Evolutionary conservation across 768 basidiomycete genomes (phyloP).

Genomic region (Trametes maxima): DNA sequence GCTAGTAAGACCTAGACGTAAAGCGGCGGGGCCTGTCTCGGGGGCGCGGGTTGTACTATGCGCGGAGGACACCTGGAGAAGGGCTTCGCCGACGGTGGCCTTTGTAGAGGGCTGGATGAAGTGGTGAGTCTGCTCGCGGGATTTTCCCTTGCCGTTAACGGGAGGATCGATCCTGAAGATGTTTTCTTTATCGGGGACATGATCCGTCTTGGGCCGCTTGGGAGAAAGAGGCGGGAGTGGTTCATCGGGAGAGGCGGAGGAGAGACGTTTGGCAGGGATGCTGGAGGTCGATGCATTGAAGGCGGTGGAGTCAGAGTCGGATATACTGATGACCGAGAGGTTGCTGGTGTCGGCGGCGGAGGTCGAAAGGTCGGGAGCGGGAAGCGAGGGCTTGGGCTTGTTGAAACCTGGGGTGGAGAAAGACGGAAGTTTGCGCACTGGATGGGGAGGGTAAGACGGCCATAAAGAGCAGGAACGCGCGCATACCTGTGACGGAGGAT

Average conservation of each 20-base stretch:
- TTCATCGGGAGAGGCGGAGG: conserved; percentile 25
- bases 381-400: conserved; percentile 29
- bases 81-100: not conserved
- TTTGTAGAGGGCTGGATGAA: not conserved
- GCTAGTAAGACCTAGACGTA: not conserved
- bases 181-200: conserved; percentile 33
- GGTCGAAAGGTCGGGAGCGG: conserved; percentile 9
- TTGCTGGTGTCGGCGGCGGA: conserved; percentile 28
- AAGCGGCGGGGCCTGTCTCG: not conserved
- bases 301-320: conserved; percentile 22
- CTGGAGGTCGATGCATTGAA: conserved; percentile 11
- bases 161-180: not conserved
- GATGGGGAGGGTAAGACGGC: not conserved
- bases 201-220: conserved; percentile 38
- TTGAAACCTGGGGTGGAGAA: conserved; percentile 51
- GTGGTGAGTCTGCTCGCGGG: conserved; percentile 4
- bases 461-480: not conserved
- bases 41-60: not conserved
- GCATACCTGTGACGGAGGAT: conserved; percentile 12
- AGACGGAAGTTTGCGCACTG: conserved; percentile 35
- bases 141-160: conserved; percentile 27
- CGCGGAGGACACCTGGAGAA: not conserved
- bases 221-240: conserved; percentile 16
- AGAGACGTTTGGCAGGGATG: conserved; percentile 36
- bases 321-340: conserved; percentile 17